A percentile compares a stretch with the other conserved stretches of the same genome.
Evolutionary conservation across 768 basidiomycete species (phyloP).

Genomic region (Trametes meyenii): DNA sequence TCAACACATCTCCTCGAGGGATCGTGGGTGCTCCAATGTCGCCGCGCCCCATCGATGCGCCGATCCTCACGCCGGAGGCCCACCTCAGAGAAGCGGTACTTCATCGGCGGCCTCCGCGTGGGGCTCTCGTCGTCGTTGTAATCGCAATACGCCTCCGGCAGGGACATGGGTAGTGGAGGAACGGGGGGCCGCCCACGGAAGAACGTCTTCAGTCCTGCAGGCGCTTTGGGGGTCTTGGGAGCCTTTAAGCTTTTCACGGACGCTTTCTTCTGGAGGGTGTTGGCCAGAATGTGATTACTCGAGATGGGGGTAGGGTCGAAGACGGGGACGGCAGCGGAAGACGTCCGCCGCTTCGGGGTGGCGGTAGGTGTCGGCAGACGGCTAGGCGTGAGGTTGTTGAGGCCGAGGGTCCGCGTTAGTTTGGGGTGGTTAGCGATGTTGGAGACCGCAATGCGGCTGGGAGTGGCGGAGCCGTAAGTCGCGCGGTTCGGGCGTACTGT

Average conservation of each 20-base stretch:
- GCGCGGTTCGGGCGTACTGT: neutral
- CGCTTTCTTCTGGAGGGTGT: neutral
- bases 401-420: conserved; percentile 16
- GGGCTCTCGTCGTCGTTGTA: conserved; percentile 8
- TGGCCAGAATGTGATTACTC: neutral
- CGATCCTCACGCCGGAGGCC: conserved; percentile 3
- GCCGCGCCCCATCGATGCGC: conserved; percentile 1
- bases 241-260: conserved; percentile 10
- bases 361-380: neutral
- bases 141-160: neutral
- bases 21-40: conserved; percentile 7
- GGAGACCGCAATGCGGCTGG: neutral
- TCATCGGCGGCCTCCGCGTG: conserved; percentile 2
- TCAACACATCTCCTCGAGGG: neutral
- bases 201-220: conserved; percentile 1
- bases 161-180: conserved; percentile 1
- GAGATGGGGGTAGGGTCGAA: neutral
- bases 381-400: neutral
- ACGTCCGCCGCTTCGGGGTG: neutral
- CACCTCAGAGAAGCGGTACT: conserved; percentile 9
- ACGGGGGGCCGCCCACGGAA: conserved; percentile 13
- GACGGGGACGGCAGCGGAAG: neutral
- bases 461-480: neutral
- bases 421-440: conserved; percentile 17
- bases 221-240: conserved; percentile 7